Conservation (phyloP, 2,329 filamentous ascomycete species). For the Sordariomycetes sp. region DNA sequence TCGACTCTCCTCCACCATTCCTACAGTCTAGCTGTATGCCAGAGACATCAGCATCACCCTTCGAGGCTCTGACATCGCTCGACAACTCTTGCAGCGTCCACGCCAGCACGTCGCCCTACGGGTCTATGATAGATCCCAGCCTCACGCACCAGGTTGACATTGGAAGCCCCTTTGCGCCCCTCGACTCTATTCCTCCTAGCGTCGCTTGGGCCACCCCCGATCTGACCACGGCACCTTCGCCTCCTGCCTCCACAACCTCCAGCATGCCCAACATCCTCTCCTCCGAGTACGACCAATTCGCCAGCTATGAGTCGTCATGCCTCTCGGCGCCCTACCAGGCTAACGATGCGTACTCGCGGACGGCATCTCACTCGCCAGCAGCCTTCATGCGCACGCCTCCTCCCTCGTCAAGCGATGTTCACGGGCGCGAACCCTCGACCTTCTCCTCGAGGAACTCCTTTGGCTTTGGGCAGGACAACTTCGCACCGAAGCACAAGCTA, state of each 20-base stretch:
- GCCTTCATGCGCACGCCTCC: conserved; percentile 4
- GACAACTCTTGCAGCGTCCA: conserved; percentile 2
- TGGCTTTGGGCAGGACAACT: neutral
- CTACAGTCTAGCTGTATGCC: conserved; percentile 1
- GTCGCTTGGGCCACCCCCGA: conserved; percentile 32
- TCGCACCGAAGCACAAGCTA: conserved; percentile 1
- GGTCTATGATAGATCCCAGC: conserved; percentile 25
- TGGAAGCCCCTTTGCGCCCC: conserved; percentile 11
- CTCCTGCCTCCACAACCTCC: conserved; percentile 24
- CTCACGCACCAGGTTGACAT: conserved; percentile 24
- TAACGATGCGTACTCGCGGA: conserved; percentile 36
- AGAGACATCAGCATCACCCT: neutral
- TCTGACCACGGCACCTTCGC: conserved; percentile 24
- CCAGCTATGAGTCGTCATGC: conserved; percentile 29
- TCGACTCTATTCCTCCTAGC: conserved; percentile 28
- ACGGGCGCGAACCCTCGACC: neutral
- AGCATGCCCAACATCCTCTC: conserved; percentile 35
- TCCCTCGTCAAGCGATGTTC: neutral
- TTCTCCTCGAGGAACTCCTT: conserved; percentile 1
- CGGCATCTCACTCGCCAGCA: conserved; percentile 3
- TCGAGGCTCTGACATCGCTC: neutral
- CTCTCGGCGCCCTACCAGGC: conserved; percentile 29
- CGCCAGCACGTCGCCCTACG: conserved; percentile 16
- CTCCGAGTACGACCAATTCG: conserved; percentile 42
- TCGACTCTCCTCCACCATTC: conserved; percentile 5